These are phyloP conservation scores for Lentinus polychrous DNA, from an alignment of 1,284 basidiomycete species.

Conservation along the genomic window DNA sequence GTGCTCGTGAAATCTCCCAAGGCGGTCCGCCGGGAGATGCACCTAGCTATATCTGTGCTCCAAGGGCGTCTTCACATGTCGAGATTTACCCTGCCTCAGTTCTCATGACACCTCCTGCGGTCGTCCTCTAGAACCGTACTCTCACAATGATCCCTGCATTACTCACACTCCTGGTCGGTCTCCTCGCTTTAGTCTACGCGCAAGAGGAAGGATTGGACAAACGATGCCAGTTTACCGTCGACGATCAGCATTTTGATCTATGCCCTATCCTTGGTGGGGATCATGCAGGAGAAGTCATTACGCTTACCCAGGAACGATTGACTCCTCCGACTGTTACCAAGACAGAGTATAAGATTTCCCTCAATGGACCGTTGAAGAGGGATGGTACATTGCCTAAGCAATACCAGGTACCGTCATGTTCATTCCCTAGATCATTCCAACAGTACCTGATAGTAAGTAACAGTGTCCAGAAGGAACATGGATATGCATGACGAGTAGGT, in stretches of 20 bases:
- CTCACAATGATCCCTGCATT: background rate
- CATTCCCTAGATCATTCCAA: background rate
- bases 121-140: background rate
- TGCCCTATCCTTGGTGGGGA: conserved; percentile 24
- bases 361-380: conserved; percentile 21
- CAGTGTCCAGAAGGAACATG: conserved; percentile 30
- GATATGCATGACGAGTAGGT: conserved; percentile 28
- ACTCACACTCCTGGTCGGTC: background rate
- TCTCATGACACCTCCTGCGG: background rate
- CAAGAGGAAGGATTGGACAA: conserved; percentile 6
- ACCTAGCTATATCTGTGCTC: background rate
- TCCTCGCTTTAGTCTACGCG: background rate
- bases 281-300: conserved; percentile 16
- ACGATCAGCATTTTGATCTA: conserved; percentile 20
- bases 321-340: conserved; percentile 28
- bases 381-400: conserved; percentile 18
- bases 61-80: conserved; percentile 1
- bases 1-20: too few species aligned
- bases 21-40: too few species aligned
- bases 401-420: conserved; percentile 14
- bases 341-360: conserved; percentile 22
- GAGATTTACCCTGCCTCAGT: background rate
- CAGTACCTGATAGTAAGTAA: background rate
- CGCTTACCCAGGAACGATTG: conserved; percentile 16
- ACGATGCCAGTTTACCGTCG: conserved; percentile 23